Percentiles rank a stretch among this genome's conserved stretches.
These are phyloP conservation scores for Candida wancherniae DNA, from an alignment of 805 yeast genomes.

Conservation along the genomic window DNA sequence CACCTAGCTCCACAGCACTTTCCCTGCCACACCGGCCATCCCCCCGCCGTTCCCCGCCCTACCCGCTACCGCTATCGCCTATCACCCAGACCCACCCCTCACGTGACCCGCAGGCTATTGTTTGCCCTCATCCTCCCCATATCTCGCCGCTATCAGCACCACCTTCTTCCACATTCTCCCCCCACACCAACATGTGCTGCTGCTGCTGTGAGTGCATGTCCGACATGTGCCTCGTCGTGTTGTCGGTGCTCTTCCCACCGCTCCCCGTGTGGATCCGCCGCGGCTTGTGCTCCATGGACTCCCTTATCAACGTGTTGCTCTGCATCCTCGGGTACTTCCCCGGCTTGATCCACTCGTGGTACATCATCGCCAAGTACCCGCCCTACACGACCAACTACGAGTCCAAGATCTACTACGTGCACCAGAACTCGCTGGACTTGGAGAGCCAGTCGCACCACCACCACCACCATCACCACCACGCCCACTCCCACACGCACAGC, in stretches of 20 bases:
- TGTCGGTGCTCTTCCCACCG: conserved; percentile 69
- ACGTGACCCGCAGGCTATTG: too few species aligned
- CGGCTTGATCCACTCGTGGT: conserved; percentile 48
- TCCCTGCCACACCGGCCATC: too few species aligned
- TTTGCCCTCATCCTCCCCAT: neutral
- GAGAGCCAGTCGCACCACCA: conserved; percentile 23
- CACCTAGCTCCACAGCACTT: too few species aligned
- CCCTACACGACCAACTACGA: conserved; percentile 27
- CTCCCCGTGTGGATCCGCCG: conserved; percentile 64
- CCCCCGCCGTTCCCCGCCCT: too few species aligned
- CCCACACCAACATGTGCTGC: conserved; percentile 5
- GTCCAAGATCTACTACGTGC: conserved; percentile 31
- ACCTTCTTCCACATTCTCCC: neutral
- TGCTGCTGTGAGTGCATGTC: conserved; percentile 29
- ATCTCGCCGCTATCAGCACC: neutral
- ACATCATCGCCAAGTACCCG: conserved; percentile 44
- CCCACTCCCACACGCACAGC: conserved; percentile 8
- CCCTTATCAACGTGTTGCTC: conserved; percentile 38
- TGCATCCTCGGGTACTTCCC: conserved; percentile 48
- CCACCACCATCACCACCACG: conserved; percentile 22
- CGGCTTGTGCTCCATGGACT: conserved; percentile 56
- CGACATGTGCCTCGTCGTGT: conserved; percentile 54
- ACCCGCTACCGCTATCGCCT: too few species aligned
- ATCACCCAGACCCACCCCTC: too few species aligned
- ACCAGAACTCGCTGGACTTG: conserved; percentile 27